Base-by-base conservation (phyloP, 2,329 filamentous ascomycete species). In the Xylariaceae sp. region DNA sequence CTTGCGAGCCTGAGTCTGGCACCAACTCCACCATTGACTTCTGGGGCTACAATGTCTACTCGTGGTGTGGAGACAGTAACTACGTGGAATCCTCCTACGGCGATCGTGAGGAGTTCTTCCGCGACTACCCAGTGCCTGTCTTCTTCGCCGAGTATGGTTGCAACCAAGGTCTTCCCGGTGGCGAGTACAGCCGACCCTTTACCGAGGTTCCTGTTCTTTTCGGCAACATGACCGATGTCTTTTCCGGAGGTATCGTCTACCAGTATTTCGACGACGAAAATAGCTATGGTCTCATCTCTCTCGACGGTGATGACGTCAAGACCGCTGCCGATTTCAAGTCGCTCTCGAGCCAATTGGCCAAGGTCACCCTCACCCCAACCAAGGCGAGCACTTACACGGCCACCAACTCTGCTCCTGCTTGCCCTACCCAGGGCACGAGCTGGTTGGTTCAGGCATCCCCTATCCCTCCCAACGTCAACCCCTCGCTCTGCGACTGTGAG, bases 21-120 rank as follows among this genome's bases (percentile, higher is more conserved):
- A 66, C 41, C 13, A 51, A 57, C 10, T 63, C 66, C 11, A 72
- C 88, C 55, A 96, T 97, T 60, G 94, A 99, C 74, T 97, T 95
- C 80, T 99, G 92, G 89, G 94, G 94, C 54, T 97, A 97, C 87
- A 99, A 99, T 81, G 96, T 97, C 76, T 99, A 99, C 82, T 96
- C 92, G 48, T 99, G 94, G 94, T 99, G 94, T 71, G 94, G 93
- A 62, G 72, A 92, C 63, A 96, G 89, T 67, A 83, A 78, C 65
- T 94, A 88, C 76, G 67, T 78, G 34, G 68, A 79, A 54, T 97
- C 94, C 3, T 90, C 90, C 49, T 99, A 92, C 75, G 79, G 87
- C 59, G 80, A 84, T 51, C 88, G 93, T 70, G 91, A 91, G 62
- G 73, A 89, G 60, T 93, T 97, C 75, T 99, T 97, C 77, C 71